Conservation (phyloP, 768 basidiomycete genomes). For the Hericium alpestre region DNA sequence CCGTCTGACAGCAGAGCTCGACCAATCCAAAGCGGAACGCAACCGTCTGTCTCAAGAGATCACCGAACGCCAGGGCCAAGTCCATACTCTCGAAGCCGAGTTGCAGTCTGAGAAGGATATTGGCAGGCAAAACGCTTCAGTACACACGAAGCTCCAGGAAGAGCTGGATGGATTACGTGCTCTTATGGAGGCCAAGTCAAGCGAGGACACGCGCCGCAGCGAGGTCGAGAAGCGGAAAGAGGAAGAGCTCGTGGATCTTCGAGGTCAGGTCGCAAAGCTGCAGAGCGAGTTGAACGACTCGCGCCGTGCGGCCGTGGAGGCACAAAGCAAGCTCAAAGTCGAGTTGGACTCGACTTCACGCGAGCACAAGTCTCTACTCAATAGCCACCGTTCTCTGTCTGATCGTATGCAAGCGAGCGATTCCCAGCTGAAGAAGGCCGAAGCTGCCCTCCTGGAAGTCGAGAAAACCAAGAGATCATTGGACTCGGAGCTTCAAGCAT, state of each 20-base stretch:
- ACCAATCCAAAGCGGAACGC: conserved; percentile 43
- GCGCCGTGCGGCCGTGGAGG: conserved; percentile 49
- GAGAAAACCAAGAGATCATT: conserved; percentile 58
- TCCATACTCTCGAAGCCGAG: conserved; percentile 56
- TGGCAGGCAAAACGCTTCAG: conserved; percentile 31
- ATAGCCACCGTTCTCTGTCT: conserved; percentile 53
- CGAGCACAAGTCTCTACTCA: conserved; percentile 50
- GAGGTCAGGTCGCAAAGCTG: conserved; percentile 47
- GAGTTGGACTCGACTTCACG: conserved; percentile 58
- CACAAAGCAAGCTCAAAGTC: conserved; percentile 62
- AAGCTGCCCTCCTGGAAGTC: conserved; percentile 39
- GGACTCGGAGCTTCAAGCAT: conserved; percentile 62
- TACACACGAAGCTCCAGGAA: conserved; percentile 55
- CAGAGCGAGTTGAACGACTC: conserved; percentile 60
- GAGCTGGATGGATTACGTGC: conserved; percentile 82
- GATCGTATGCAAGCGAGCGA: conserved; percentile 48
- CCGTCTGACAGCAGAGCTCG: conserved; percentile 42
- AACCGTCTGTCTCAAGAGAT: conserved; percentile 47
- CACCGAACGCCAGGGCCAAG: conserved; percentile 56
- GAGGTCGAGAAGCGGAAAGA: conserved; percentile 87
- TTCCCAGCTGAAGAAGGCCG: conserved; percentile 37
- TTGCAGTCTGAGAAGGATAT: conserved; percentile 49
- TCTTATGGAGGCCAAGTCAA: conserved; percentile 75
- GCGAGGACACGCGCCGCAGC: conserved; percentile 72
- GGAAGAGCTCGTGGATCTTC: conserved; percentile 65